Conservation (phyloP, 2,329 filamentous ascomycete species). For the Nemania sp. region DNA sequence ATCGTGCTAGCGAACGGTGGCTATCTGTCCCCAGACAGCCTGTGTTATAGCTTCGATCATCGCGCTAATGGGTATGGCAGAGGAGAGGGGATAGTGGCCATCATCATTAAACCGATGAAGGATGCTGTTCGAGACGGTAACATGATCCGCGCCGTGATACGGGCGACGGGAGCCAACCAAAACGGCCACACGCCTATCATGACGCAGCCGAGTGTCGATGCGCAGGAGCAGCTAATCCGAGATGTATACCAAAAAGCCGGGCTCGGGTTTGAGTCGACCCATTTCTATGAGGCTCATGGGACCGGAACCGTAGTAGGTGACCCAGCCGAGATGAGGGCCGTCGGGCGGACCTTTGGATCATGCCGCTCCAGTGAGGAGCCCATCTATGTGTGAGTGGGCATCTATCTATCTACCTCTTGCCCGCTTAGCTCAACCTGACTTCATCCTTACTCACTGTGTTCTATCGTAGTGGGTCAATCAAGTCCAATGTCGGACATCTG, state of each 20-base stretch:
- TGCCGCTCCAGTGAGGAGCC: not conserved
- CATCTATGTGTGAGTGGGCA: not conserved
- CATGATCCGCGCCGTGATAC: not conserved
- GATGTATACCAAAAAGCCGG: not conserved
- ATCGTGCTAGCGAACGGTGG: too few species aligned
- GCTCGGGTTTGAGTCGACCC: not conserved
- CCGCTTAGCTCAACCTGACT: too few species aligned
- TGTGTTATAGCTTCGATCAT: not conserved
- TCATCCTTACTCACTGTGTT: too few species aligned
- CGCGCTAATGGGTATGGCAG: not conserved
- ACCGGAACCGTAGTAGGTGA: not conserved
- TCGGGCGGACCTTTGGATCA: not conserved
- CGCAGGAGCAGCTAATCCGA: not conserved
- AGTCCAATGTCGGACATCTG: slow-evolving; percentile 2
- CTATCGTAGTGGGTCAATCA: not conserved
- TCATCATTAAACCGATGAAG: not conserved
- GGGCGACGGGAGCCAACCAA: not conserved
- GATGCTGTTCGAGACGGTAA: not conserved
- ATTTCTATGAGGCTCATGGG: not conserved
- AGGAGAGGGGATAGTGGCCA: not conserved
- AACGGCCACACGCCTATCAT: not conserved
- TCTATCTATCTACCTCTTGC: too few species aligned
- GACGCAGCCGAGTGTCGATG: not conserved
- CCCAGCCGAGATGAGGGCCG: not conserved
- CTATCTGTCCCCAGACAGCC: not conserved